phyloP scores from a whole-genome alignment of 805 yeast genomes.

The Tetrapisispora fleetii region DNA sequence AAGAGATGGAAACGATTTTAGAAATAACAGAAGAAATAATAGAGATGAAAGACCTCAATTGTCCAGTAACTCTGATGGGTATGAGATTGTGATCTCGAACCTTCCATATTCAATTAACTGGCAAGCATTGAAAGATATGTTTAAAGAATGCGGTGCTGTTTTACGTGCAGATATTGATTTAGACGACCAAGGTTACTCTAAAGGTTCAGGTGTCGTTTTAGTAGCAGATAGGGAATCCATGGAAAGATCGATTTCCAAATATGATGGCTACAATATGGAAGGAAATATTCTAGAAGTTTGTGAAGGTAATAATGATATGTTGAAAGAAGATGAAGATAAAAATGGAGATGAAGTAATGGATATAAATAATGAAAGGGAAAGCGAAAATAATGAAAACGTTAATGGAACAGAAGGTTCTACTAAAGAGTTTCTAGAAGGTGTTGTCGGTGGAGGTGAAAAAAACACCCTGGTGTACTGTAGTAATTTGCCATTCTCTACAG shows the following conservation, averaged over 20 bases:
- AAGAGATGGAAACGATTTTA: not conserved
- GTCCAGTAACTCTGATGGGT: slow-evolving; percentile 6
- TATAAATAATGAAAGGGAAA: not conserved
- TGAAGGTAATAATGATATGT: slow-evolving; percentile 10
- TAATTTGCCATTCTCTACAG: slow-evolving; percentile 86
- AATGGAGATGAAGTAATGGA: slow-evolving; percentile 5
- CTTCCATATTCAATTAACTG: slow-evolving; percentile 74
- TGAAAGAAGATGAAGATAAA: slow-evolving; percentile 2
- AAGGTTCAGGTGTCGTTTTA: slow-evolving; percentile 75
- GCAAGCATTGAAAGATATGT: slow-evolving; percentile 79
- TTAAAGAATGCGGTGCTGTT: slow-evolving; percentile 69
- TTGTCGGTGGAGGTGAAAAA: slow-evolving; percentile 49
- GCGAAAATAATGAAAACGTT: not conserved
- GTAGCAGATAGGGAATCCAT: slow-evolving; percentile 59
- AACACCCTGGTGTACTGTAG: slow-evolving; percentile 55
- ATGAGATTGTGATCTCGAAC: slow-evolving; percentile 68
- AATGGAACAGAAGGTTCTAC: not conserved
- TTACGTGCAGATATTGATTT: slow-evolving; percentile 68
- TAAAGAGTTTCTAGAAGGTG: slow-evolving; percentile 48
- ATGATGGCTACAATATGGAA: slow-evolving; percentile 50
- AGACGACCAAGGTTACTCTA: slow-evolving; percentile 55
- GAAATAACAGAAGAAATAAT: not conserved
- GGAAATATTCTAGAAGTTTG: slow-evolving; percentile 12
- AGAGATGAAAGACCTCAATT: not conserved
- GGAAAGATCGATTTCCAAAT: slow-evolving; percentile 57